Base-by-base conservation (phyloP, 2,329 filamentous ascomycete genomes). In the Talaromyces verruculosus region DNA sequence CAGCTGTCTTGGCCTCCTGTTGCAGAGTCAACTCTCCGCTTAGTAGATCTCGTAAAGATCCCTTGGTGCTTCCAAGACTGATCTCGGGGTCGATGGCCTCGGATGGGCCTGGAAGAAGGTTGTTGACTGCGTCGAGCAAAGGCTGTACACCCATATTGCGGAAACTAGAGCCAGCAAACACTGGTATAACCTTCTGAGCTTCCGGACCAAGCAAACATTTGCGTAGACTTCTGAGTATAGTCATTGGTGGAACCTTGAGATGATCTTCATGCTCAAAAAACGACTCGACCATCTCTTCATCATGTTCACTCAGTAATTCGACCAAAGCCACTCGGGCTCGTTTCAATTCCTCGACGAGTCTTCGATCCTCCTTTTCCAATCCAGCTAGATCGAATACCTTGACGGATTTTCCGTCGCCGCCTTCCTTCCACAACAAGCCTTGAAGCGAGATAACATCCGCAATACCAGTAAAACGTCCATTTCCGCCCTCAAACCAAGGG, bases 141-240 rank as follows among this genome's bases (percentile, higher is more conserved):
- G 93, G 92, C 76, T 97, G 92, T 3, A 98, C 93, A 7, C 95
- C 95, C 68, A 98, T 92, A 70, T 98, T 97, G 49, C 91, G 88
- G 78, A 98, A 93, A 76, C 93, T 97, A 5, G 94, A 93, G 2
- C 94, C 94, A 0, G 92, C 92, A 77, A 97, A 96, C 0, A 97
- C 85, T 0, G 94, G 94, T 51, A 95, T 90, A 19, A 96, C 82
- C n/a, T 81, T 82, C 61, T 91, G 92, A 8, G 58, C 30, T 8
- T 70, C 70, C 10, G 89, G 85, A 0, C 88, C 87, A 57, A 89
- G 82, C 5, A 96, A 87, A 45, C 88, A 89, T 55, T 88, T 85
- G 39, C 93, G 87, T 37, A 99, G 85, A 68, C 90, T 91, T 63
- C 88, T 83, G 67, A 89, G 88, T 67, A 98, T 88, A 49, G 89